Conservation (phyloP, 352 stramenopile species). For the Lagenidium giganteum region DNA sequence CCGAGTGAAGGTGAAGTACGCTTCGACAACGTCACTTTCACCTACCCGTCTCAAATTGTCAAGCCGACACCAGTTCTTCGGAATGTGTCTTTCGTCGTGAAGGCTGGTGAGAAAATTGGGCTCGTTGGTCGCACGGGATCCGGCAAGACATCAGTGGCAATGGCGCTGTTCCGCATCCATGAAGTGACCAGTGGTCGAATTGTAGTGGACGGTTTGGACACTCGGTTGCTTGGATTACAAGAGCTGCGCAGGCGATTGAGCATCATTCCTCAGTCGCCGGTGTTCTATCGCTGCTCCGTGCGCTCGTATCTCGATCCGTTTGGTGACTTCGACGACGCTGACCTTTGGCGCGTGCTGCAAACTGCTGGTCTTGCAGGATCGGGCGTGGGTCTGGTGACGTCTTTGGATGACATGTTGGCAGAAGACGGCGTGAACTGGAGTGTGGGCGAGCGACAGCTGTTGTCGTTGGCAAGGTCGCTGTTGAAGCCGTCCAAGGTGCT, state of each 20-base stretch:
- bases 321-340: constrained; percentile 50
- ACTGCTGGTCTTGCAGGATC: constrained; percentile 22
- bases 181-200: constrained; percentile 42
- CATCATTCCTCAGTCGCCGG: constrained; percentile 83
- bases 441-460: constrained; percentile 90
- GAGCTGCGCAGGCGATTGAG: constrained; percentile 19
- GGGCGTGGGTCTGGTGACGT: constrained; percentile 16
- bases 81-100: constrained; percentile 21
- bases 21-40: constrained; percentile 28
- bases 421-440: constrained; percentile 92
- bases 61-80: constrained; percentile 33
- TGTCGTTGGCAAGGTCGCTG: constrained; percentile 92
- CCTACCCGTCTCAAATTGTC: too few species aligned
- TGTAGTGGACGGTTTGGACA: constrained; percentile 82
- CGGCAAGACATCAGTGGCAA: constrained; percentile 35
- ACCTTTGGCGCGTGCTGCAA: constrained; percentile 32
- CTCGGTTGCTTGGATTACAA: constrained; percentile 22
- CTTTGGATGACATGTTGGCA: constrained; percentile 75
- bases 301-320: constrained; percentile 90
- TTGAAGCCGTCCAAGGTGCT: constrained; percentile 90
- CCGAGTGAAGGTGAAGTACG: constrained; percentile 20
- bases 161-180: constrained; percentile 29
- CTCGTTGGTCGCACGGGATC: constrained; percentile 19
- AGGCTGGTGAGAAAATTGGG: constrained; percentile 22
- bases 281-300: constrained; percentile 88